phyloP scores from a whole-genome alignment of 2,329 filamentous ascomycete genomes.

The Clonostachys rhizophaga region DNA sequence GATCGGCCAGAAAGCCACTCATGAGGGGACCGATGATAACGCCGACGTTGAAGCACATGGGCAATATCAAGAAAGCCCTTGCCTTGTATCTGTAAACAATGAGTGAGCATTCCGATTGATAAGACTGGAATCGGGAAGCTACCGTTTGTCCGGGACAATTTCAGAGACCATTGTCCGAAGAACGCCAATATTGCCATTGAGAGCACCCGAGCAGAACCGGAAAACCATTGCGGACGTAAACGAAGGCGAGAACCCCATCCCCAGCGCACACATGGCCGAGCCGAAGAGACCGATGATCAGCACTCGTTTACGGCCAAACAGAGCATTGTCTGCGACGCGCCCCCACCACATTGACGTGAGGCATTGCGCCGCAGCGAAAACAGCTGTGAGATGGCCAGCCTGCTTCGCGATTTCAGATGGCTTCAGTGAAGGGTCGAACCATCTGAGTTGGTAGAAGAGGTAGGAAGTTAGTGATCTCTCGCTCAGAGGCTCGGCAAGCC shows the following conservation, averaged over 20 bases:
- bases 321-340: conserved; percentile 53
- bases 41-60: conserved; percentile 42
- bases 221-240: conserved; percentile 63
- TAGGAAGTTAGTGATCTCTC: conserved; percentile 66
- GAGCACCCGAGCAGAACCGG: conserved; percentile 56
- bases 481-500: conserved; percentile 71
- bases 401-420: conserved; percentile 58
- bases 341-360: conserved; percentile 72
- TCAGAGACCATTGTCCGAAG: conserved; percentile 25
- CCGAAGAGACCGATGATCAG: conserved; percentile 65
- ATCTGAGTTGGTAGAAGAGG: conserved; percentile 71
- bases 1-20: conserved; percentile 13
- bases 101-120: neutral
- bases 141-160: conserved; percentile 3
- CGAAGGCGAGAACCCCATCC: conserved; percentile 66
- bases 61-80: conserved; percentile 38
- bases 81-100: conserved; percentile 43
- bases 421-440: conserved; percentile 51
- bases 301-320: conserved; percentile 62
- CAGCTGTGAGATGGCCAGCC: conserved; percentile 65
- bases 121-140: neutral
- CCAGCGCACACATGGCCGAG: conserved; percentile 61
- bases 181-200: conserved; percentile 44
- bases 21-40: conserved; percentile 33
- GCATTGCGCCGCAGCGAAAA: conserved; percentile 71